Percentiles rank a stretch among this genome's conserved stretches.
phyloP scores from a whole-genome alignment of 2,329 filamentous ascomycete genomes.

The Xylaria sp. region DNA sequence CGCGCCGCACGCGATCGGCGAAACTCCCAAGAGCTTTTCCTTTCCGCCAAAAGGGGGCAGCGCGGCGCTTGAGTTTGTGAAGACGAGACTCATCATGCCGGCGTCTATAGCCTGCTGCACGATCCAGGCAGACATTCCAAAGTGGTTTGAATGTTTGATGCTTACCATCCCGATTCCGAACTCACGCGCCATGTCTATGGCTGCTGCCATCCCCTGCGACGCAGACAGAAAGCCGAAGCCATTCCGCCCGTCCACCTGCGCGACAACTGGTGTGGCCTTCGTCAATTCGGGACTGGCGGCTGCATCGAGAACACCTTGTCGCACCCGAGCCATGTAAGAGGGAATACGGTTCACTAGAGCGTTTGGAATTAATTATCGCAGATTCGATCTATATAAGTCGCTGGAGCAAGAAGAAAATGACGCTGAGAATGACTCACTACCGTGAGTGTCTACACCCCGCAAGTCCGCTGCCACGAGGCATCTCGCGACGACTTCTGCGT shows the following conservation, averaged over 20 bases:
- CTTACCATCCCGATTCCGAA: conserved; percentile 78
- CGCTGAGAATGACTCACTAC: no score
- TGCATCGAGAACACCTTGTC: conserved; percentile 70
- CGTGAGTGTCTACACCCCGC: conserved; percentile 80
- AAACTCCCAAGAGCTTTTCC: conserved; percentile 73
- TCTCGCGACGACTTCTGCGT: conserved; percentile 67
- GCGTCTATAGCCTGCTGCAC: conserved; percentile 78
- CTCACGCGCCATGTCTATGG: conserved; percentile 67
- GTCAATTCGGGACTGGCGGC: conserved; percentile 61
- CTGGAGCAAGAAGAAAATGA: no score
- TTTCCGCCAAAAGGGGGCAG: conserved; percentile 73
- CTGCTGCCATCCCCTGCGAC: conserved; percentile 67
- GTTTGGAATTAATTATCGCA: no score
- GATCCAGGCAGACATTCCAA: conserved; percentile 82
- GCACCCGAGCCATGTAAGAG: conserved; percentile 76
- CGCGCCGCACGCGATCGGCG: conserved; percentile 76
- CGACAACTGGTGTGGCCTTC: conserved; percentile 72
- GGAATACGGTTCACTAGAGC: conserved; percentile 80
- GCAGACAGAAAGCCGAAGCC: conserved; percentile 78
- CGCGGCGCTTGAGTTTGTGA: conserved; percentile 75
- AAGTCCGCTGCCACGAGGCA: conserved; percentile 77
- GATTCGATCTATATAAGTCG: no score
- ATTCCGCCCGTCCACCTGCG: conserved; percentile 70
- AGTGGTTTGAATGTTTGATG: conserved; percentile 80
- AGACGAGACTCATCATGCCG: conserved; percentile 71